Evolutionary conservation across 1,284 basidiomycete genomes (phyloP).

Genomic region (Polyporus tsugae): DNA sequence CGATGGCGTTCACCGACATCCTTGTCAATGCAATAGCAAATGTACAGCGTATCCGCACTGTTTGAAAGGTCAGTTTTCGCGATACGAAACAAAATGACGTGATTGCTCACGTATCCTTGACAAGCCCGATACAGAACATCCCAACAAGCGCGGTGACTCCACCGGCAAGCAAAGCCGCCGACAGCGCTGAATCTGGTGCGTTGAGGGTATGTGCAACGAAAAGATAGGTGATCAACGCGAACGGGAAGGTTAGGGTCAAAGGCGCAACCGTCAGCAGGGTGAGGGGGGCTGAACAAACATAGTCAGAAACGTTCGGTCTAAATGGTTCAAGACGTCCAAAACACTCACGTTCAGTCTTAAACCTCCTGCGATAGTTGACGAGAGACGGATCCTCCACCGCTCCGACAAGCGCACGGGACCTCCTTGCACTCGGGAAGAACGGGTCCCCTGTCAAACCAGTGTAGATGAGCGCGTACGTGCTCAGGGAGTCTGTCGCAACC

Average conservation of each 20-base stretch:
- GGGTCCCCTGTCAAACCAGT: conserved; percentile 86
- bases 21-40: conserved; percentile 91
- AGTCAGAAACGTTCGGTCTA: conserved; percentile 11
- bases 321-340: not conserved
- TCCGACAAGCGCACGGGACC: conserved; percentile 66
- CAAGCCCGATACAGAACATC: conserved; percentile 82
- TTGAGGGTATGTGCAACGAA: conserved; percentile 86
- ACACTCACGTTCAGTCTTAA: conserved; percentile 64
- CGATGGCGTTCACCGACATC: conserved; percentile 70
- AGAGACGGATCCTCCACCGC: conserved; percentile 50
- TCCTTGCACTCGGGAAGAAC: conserved; percentile 81
- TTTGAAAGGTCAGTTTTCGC: not conserved
- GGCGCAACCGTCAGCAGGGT: conserved; percentile 84
- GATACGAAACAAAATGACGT: not conserved
- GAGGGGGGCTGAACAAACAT: conserved; percentile 58
- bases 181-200: conserved; percentile 81
- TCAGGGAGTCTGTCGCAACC: conserved; percentile 75
- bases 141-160: conserved; percentile 85
- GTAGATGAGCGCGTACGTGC: conserved; percentile 86
- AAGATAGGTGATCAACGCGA: conserved; percentile 84
- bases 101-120: conserved; percentile 75
- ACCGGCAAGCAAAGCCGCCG: conserved; percentile 81
- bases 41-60: conserved; percentile 83
- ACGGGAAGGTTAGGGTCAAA: conserved; percentile 81
- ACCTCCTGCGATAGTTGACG: conserved; percentile 55